Conservation (phyloP, 805 yeast genomes). For the Brettanomyces bruxellensis region DNA sequence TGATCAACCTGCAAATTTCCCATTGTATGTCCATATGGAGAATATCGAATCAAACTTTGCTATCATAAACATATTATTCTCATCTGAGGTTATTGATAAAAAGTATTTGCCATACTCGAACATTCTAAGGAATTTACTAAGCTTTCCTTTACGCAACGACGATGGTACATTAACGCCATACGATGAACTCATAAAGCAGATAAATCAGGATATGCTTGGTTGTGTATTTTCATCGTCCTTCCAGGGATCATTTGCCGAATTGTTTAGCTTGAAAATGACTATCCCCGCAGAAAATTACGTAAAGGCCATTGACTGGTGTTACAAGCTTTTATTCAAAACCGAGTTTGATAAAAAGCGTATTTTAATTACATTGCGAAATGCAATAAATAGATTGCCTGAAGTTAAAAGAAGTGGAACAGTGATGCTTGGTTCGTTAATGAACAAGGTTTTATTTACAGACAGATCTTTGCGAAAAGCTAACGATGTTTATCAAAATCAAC, state of each 20-base stretch:
- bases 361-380: conserved; percentile 51
- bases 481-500: conserved; percentile 59
- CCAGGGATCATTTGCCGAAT: conserved; percentile 55
- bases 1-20: conserved; percentile 39
- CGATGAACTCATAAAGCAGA: conserved; percentile 65
- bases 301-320: conserved; percentile 70
- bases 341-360: conserved; percentile 69
- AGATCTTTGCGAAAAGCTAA: conserved; percentile 58
- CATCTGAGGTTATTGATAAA: conserved; percentile 43
- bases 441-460: conserved; percentile 36
- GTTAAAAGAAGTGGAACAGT: conserved; percentile 52
- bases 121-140: conserved; percentile 48
- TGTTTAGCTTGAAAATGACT: conserved; percentile 51
- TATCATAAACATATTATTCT: conserved; percentile 52
- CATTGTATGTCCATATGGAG: conserved; percentile 71
- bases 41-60: conserved; percentile 73
- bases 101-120: conserved; percentile 55
- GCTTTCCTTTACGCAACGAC: conserved; percentile 59
- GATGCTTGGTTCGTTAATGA: conserved; percentile 56
- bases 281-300: conserved; percentile 54
- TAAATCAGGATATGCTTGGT: conserved; percentile 67
- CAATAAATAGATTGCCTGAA: conserved; percentile 49
- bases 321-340: conserved; percentile 52
- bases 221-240: conserved; percentile 48
- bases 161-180: conserved; percentile 53